phyloP scores from a whole-genome alignment of 371 early-diverging fungal genomes.

The Syncephalastrum contaminatum region DNA sequence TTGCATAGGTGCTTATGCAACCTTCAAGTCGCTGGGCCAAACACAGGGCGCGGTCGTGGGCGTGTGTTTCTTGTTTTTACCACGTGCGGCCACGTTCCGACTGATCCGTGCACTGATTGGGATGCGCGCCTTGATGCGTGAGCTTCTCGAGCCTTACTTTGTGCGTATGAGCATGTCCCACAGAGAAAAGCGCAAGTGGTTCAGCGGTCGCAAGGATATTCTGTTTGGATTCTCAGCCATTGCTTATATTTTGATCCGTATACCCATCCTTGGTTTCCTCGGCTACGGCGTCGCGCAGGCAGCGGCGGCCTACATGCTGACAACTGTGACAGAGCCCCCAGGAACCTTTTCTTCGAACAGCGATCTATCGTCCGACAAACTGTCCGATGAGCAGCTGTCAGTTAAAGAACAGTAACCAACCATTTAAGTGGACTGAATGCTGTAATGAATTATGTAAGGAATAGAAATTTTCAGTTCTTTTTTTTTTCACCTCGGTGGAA shows the following conservation, averaged over 20 bases:
- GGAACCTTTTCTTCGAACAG: neutral
- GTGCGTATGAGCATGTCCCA: slow-evolving; percentile 53
- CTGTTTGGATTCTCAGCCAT: slow-evolving; percentile 64
- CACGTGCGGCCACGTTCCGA: slow-evolving; percentile 36
- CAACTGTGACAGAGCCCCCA: slow-evolving; percentile 54
- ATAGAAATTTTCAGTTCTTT: too few relatives aligned
- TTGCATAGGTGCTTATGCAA: slow-evolving; percentile 40
- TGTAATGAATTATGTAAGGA: too few relatives aligned
- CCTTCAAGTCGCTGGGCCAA: slow-evolving; percentile 44
- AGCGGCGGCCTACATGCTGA: slow-evolving; percentile 57
- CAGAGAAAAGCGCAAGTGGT: slow-evolving; percentile 56
- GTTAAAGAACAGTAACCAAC: too few relatives aligned
- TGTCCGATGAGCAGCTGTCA: too few relatives aligned
- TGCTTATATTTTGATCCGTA: slow-evolving; percentile 51
- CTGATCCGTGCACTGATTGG: slow-evolving; percentile 58
- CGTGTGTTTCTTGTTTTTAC: slow-evolving; percentile 47
- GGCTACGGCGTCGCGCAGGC: slow-evolving; percentile 61
- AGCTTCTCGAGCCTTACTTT: slow-evolving; percentile 68
- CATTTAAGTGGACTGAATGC: too few relatives aligned
- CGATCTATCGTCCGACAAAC: too few relatives aligned
- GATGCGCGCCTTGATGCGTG: slow-evolving; percentile 63
- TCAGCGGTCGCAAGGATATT: slow-evolving; percentile 59
- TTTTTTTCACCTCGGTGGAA: too few relatives aligned
- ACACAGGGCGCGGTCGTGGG: slow-evolving; percentile 45
- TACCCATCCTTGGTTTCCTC: slow-evolving; percentile 54